Percentiles rank a stretch among this genome's conserved stretches.
Evolutionary conservation across 2,329 filamentous ascomycete species (phyloP).

Genomic region (Monilinia aucupariae): DNA sequence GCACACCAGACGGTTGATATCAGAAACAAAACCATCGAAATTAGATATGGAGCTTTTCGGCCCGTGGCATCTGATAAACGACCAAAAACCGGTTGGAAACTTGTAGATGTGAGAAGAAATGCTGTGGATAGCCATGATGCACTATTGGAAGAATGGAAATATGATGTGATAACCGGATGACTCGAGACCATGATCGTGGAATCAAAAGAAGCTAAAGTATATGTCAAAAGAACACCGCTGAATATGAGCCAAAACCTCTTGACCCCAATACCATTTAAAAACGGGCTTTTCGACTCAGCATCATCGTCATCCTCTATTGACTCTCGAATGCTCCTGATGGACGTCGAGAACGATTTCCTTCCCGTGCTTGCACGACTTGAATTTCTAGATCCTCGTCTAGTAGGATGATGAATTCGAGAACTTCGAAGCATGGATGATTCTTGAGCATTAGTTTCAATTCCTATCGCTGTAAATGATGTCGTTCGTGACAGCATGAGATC

Average conservation of each 20-base stretch:
- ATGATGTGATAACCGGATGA: constrained; percentile 75
- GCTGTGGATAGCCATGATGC: constrained; percentile 80
- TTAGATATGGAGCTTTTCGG: constrained; percentile 60
- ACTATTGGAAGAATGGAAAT: constrained; percentile 71
- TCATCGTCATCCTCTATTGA: constrained; percentile 19
- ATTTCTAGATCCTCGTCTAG: constrained; percentile 18
- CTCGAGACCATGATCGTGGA: constrained; percentile 75
- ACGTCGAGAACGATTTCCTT: constrained; percentile 25
- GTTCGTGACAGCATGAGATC: constrained; percentile 30
- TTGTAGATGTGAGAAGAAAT: constrained; percentile 70
- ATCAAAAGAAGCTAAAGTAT: constrained; percentile 63
- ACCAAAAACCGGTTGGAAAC: constrained; percentile 69
- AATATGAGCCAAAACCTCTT: constrained; percentile 59
- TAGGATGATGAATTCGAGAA: constrained; percentile 27
- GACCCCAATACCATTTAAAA: constrained; percentile 41
- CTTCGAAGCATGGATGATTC: constrained; percentile 33
- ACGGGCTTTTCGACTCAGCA: constrained; percentile 26
- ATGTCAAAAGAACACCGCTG: constrained; percentile 50
- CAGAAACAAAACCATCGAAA: constrained; percentile 57
- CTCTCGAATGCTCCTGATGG: constrained; percentile 20
- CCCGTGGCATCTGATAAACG: constrained; percentile 70
- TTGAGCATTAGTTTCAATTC: constrained; percentile 31
- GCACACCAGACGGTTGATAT: constrained; percentile 65
- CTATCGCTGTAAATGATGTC: constrained; percentile 29
- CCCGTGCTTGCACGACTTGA: constrained; percentile 23